Percentiles rank a stretch among this genome's conserved stretches.
Evolutionary conservation across 768 basidiomycete genomes (phyloP).

Genomic region (Psilocybe azurescens): DNA sequence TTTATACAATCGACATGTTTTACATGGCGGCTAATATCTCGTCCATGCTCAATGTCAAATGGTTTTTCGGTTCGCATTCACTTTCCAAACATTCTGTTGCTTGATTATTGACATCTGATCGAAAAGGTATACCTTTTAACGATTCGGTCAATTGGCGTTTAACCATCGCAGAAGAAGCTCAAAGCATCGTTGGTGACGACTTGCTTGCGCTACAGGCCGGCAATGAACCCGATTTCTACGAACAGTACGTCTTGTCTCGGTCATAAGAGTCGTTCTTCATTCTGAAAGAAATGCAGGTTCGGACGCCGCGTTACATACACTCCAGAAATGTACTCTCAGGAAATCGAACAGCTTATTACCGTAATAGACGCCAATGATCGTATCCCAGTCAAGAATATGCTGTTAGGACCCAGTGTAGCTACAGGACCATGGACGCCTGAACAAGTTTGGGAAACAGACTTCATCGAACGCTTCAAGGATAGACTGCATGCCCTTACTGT

Average conservation of each 20-base stretch:
- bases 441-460: constrained; percentile 55
- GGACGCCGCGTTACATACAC: constrained; percentile 40
- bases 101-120: background rate
- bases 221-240: constrained; percentile 85
- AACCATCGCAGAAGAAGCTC: constrained; percentile 59
- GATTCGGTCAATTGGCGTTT: constrained; percentile 58
- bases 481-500: constrained; percentile 52
- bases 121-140: constrained; percentile 64
- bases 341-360: constrained; percentile 34
- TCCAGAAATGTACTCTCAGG: constrained; percentile 51
- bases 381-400: constrained; percentile 36
- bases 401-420: constrained; percentile 69
- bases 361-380: constrained; percentile 28
- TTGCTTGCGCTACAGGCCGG: constrained; percentile 72
- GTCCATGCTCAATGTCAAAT: constrained; percentile 58
- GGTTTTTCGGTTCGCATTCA: constrained; percentile 57
- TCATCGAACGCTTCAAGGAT: constrained; percentile 47
- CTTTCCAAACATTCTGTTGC: background rate
- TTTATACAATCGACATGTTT: constrained; percentile 69
- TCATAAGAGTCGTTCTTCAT: constrained; percentile 3
- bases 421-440: constrained; percentile 52
- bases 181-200: constrained; percentile 65
- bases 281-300: constrained; percentile 28
- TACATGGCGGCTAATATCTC: constrained; percentile 69
- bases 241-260: constrained; percentile 30